These are phyloP conservation scores for Myrica gale DNA, from an alignment of 306 rosid species.

Conservation along the genomic window DNA sequence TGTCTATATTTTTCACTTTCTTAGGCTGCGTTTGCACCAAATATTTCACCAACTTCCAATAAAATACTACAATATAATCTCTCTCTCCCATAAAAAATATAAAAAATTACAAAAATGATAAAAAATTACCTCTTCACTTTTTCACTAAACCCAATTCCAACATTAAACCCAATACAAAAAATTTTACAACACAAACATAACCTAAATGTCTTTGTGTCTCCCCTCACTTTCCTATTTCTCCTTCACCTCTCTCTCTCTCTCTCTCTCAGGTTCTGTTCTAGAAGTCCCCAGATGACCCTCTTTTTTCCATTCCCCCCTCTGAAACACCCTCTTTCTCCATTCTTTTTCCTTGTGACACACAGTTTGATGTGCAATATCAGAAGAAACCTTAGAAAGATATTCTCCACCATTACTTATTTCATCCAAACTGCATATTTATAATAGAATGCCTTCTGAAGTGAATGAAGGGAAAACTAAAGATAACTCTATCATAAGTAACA, in stretches of 20 bases:
- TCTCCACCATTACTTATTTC: constrained; percentile 28
- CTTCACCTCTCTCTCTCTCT: neutral
- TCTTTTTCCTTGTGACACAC: neutral
- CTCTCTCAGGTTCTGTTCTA: neutral
- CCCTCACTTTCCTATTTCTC: neutral
- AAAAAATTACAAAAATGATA: too few species aligned
- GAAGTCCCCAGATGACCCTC: neutral
- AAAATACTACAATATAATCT: too few species aligned
- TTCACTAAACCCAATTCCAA: too few species aligned
- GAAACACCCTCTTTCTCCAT: too few species aligned
- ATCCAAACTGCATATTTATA: constrained; percentile 26
- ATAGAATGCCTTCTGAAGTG: constrained; percentile 28
- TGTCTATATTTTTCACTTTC: neutral
- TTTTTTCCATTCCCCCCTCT: neutral
- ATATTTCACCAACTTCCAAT: too few species aligned
- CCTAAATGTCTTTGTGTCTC: neutral
- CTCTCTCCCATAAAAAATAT: too few species aligned
- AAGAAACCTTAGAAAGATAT: neutral
- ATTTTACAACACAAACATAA: too few species aligned
- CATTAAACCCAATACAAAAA: too few species aligned
- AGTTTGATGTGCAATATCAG: neutral
- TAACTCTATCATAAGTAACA: constrained; percentile 21
- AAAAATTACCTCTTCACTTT: too few species aligned
- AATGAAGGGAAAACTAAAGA: constrained; percentile 38
- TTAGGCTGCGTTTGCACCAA: too few species aligned